Conservation (phyloP, 179 eudicot species). For the Spergularia azorica region DNA sequence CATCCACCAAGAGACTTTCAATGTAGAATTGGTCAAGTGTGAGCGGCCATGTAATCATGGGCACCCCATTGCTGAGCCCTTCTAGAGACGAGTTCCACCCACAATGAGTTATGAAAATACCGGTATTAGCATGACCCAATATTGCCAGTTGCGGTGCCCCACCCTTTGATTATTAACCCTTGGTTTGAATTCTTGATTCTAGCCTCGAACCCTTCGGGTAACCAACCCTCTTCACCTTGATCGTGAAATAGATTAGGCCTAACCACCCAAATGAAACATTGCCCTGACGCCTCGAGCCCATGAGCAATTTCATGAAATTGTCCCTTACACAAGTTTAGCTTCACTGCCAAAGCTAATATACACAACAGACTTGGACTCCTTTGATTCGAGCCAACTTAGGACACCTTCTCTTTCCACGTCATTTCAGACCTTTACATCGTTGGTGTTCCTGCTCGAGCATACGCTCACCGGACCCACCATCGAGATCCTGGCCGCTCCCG, state of each 20-base stretch:
- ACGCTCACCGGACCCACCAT: constrained; percentile 7
- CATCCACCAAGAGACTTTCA: constrained; percentile 12
- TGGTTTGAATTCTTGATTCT: constrained; percentile 2
- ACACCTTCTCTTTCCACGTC: neutral
- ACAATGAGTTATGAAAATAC: constrained; percentile 12
- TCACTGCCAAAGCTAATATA: constrained; percentile 17
- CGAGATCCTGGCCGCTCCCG: constrained; percentile 1
- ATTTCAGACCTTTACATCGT: neutral
- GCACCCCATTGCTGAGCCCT: neutral
- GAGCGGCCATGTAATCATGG: constrained; percentile 16
- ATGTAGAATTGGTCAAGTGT: constrained; percentile 8
- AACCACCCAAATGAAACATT: constrained; percentile 14
- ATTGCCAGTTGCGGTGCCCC: constrained; percentile 9
- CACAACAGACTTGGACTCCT: neutral
- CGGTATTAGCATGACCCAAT: neutral
- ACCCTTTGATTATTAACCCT: constrained; percentile 5
- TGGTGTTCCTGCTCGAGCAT: neutral
- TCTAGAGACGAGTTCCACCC: constrained; percentile 20
- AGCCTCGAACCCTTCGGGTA: constrained; percentile 11
- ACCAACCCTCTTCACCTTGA: constrained; percentile 17
- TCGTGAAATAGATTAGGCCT: constrained; percentile 4
- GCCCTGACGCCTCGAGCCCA: constrained; percentile 19
- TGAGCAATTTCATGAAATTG: constrained; percentile 17
- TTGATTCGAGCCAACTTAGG: neutral
- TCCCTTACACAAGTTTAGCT: constrained; percentile 10